Base-by-base conservation (phyloP, 2,329 filamentous ascomycete genomes). In the Dactylellina cionopaga region DNA sequence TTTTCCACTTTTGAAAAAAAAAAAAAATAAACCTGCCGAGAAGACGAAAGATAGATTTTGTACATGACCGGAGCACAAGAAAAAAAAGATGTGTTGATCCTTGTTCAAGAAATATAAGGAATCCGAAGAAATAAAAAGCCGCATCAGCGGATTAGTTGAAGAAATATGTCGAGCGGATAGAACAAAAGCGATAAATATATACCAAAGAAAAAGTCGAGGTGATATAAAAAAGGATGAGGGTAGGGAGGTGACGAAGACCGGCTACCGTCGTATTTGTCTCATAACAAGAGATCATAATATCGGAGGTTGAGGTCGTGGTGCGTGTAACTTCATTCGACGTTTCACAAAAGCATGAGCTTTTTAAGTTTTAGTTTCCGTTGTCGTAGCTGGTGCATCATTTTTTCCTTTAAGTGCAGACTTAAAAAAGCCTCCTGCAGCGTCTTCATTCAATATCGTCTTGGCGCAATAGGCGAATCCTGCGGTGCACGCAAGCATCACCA, bases 61-160 rank as follows among this genome's bases (percentile, higher is more conserved):
- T 71, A 71, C 66, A 71, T 71, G 52, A 71, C 66, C 65, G 11
- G 27, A 60, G 29, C 47, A 46, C 46, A 33, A 55, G 35, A 44
- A 52, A 56, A 58, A 58, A 63, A 39, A 58, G 46, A 55, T 64
- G 33, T 33, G 60, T 54, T 43, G 44, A 59, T 35, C 58, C 66
- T 64, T 58, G n/a, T 49, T 46, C 47, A 52, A 71, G 49, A 64
- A 71, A 71, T 71, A 63, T 56, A 63, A 71, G 64, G 65, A 51
- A 15, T 64, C 59, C 66, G 25, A 15, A 33, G 41, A 19, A 44
- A 51, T 1, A 46, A 49, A 43, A n/a, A 25, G 24, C 58, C 43
- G 58, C 27, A 47, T 25, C 5, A 11, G 51, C 51, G 43, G 58
- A 58, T 59, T 44, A 25, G 15, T 52, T 52, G 66, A 64, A 71